Evolutionary conservation across 257 asterid species (phyloP).

Genomic region (Petunia secreta): DNA sequence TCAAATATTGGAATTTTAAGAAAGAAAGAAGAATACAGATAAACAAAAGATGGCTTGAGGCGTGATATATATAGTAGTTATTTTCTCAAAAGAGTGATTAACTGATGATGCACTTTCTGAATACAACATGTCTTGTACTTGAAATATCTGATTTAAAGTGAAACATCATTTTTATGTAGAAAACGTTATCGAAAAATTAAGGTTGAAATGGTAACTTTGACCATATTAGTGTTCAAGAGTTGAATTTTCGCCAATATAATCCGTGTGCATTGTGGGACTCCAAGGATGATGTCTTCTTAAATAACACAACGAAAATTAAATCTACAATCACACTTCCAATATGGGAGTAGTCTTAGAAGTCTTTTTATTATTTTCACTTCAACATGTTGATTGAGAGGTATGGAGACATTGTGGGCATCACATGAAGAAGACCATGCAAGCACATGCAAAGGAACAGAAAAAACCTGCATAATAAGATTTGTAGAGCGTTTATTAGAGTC

Average conservation of each 20-base stretch:
- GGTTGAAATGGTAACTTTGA: no score
- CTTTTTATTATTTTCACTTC: no score
- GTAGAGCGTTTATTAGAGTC: conserved; percentile 19
- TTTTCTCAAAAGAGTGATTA: neutral
- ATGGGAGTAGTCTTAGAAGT: no score
- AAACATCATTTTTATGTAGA: no score
- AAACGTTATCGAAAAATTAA: neutral
- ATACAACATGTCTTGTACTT: no score
- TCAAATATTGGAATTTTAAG: neutral
- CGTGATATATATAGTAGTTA: neutral
- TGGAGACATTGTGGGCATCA: conserved; percentile 54
- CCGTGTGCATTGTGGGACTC: neutral
- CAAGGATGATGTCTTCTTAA: neutral
- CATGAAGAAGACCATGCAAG: conserved; percentile 36
- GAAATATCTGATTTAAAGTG: no score
- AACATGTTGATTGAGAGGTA: conserved; percentile 27
- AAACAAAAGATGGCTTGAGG: neutral
- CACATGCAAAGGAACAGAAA: conserved; percentile 46
- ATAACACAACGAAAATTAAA: no score
- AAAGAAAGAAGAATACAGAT: neutral
- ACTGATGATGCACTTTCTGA: no score
- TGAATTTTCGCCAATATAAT: no score
- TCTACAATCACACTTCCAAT: no score
- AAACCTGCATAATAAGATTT: conserved; percentile 39
- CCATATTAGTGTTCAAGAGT: no score